Conservation (phyloP, 129 eudicot genomes). For the Lactuca saligna region DNA sequence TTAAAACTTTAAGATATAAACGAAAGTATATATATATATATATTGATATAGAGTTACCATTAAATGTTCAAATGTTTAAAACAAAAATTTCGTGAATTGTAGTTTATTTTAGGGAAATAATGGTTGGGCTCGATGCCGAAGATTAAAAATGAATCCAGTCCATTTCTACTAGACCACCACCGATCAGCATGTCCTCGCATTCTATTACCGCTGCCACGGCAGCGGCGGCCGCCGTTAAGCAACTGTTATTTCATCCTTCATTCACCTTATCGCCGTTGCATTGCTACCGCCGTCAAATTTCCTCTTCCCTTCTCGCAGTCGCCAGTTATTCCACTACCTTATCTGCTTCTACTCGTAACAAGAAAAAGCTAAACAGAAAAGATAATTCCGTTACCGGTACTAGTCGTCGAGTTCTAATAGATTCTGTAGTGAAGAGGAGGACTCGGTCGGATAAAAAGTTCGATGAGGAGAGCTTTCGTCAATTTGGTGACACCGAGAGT, state of each 20-base stretch:
- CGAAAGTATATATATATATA: too few species aligned
- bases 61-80: too few species aligned
- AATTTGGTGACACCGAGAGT: conserved; percentile 48
- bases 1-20: too few species aligned
- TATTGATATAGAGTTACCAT: too few species aligned
- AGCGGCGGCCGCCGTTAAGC: conserved; percentile 34
- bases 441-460: conserved; percentile 84
- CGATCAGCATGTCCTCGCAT: conserved; percentile 30
- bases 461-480: conserved; percentile 61
- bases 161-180: background rate
- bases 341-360: conserved; percentile 25
- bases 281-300: conserved; percentile 17
- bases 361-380: conserved; percentile 27
- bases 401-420: conserved; percentile 32
- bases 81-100: too few species aligned
- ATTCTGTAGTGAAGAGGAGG: conserved; percentile 58
- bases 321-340: conserved; percentile 38
- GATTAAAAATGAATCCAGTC: background rate
- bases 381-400: conserved; percentile 21
- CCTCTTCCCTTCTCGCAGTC: conserved; percentile 20
- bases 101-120: too few species aligned
- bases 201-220: conserved; percentile 15
- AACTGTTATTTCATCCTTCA: conserved; percentile 22
- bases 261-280: conserved; percentile 6
- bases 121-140: background rate